Evolutionary conservation across 2,329 filamentous ascomycete species (phyloP).

Genomic region (Lecanicillium sp.): DNA sequence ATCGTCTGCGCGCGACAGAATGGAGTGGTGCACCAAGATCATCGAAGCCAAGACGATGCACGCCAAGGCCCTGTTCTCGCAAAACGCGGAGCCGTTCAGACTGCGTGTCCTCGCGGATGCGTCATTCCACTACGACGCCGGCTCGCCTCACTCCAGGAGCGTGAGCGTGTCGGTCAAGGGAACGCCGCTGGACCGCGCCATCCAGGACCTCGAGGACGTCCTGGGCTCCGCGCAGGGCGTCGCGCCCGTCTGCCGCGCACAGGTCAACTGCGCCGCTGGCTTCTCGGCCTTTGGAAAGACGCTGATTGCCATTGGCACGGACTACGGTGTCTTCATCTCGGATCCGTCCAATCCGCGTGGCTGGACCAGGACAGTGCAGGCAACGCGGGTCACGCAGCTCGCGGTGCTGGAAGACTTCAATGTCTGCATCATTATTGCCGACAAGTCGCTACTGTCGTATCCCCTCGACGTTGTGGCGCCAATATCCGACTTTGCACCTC

Average conservation of each 20-base stretch:
- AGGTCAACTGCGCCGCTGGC: constrained; percentile 87
- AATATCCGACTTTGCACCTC: constrained; percentile 54
- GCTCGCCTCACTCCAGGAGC: constrained; percentile 53
- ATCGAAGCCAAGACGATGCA: constrained; percentile 92
- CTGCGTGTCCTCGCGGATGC: constrained; percentile 87
- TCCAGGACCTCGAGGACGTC: constrained; percentile 76
- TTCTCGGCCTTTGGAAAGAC: constrained; percentile 79
- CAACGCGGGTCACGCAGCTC: constrained; percentile 78
- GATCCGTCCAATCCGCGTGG: constrained; percentile 84
- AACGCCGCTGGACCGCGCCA: constrained; percentile 85
- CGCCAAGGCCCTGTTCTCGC: constrained; percentile 77
- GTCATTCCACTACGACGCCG: constrained; percentile 74
- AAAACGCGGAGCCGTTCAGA: constrained; percentile 94
- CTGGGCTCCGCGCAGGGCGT: constrained; percentile 68
- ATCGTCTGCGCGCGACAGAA: constrained; percentile 63
- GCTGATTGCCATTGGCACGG: constrained; percentile 90
- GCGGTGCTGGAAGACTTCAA: constrained; percentile 95
- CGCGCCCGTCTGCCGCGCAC: constrained; percentile 71
- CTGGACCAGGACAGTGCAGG: constrained; percentile 80
- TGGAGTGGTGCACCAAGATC: constrained; percentile 91
- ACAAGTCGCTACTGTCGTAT: constrained; percentile 87
- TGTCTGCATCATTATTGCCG: constrained; percentile 82
- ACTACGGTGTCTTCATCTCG: constrained; percentile 87
- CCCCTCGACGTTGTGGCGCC: constrained; percentile 79
- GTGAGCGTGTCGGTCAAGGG: constrained; percentile 72